Percentiles rank a stretch among this genome's conserved stretches.
phyloP scores from a whole-genome alignment of 1,284 basidiomycete genomes.

The Austropuccinia psidii region DNA sequence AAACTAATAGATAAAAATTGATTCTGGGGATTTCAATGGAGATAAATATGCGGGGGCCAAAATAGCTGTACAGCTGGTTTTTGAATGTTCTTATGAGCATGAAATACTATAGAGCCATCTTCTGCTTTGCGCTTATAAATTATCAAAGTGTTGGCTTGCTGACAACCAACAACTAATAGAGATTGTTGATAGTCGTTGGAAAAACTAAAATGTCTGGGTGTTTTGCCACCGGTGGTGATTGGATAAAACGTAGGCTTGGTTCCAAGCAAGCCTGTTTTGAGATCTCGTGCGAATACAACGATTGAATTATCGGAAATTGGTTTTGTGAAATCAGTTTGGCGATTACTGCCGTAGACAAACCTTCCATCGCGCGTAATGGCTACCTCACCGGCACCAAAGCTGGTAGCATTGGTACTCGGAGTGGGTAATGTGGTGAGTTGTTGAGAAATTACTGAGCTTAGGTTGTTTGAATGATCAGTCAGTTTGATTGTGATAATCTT shows the following conservation, averaged over 20 bases:
- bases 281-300: conserved; percentile 1
- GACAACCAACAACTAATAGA: conserved; percentile 5
- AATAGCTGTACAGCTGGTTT: not conserved
- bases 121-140: not conserved
- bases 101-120: not conserved
- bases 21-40: not conserved
- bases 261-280: not conserved
- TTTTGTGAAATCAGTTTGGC: conserved; percentile 22
- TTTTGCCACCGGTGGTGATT: not conserved
- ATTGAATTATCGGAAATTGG: conserved; percentile 20
- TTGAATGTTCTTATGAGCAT: not conserved
- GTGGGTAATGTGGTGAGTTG: not conserved
- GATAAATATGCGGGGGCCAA: not conserved
- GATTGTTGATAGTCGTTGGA: not conserved
- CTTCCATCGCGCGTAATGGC: not conserved
- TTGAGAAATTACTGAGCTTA: not conserved
- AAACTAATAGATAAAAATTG: not conserved
- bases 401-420: not conserved
- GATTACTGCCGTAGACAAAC: conserved; percentile 17
- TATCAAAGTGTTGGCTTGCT: not conserved
- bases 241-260: not conserved
- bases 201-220: conserved; percentile 19
- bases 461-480: not conserved
- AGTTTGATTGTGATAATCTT: conserved; percentile 13
- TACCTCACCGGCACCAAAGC: conserved; percentile 9